phyloP scores from a whole-genome alignment of 2,329 filamentous ascomycete species.

The Pyrenochaeta sp. region DNA sequence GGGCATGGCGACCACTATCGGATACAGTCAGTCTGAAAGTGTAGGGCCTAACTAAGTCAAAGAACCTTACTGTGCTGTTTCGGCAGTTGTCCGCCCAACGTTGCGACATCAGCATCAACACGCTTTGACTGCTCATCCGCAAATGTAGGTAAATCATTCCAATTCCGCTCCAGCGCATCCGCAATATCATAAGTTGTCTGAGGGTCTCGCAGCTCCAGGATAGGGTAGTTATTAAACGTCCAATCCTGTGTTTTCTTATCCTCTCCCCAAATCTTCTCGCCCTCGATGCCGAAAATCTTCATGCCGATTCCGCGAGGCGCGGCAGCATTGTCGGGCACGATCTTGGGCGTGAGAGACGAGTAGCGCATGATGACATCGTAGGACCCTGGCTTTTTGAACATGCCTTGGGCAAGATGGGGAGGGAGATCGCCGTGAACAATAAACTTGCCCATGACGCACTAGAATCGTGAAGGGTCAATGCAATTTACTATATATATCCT shows the following conservation, averaged over 20 bases:
- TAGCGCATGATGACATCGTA: slow-evolving; percentile 42
- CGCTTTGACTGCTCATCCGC: slow-evolving; percentile 53
- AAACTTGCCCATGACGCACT: slow-evolving; percentile 57
- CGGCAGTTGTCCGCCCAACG: slow-evolving; percentile 31
- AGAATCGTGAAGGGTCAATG: not conserved
- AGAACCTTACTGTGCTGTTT: slow-evolving; percentile 28
- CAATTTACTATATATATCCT: not conserved
- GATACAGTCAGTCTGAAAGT: not conserved
- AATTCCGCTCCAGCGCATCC: slow-evolving; percentile 34
- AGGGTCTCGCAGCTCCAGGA: slow-evolving; percentile 57
- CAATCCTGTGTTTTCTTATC: slow-evolving; percentile 54
- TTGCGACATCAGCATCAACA: slow-evolving; percentile 46
- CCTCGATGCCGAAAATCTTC: slow-evolving; percentile 60
- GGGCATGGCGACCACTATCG: slow-evolving; percentile 36
- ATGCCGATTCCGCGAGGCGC: slow-evolving; percentile 59
- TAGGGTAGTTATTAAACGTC: slow-evolving; percentile 60
- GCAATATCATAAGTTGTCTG: slow-evolving; percentile 56
- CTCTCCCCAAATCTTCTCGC: slow-evolving; percentile 42
- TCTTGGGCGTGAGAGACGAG: slow-evolving; percentile 37
- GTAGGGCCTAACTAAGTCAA: not conserved
- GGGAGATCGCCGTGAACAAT: slow-evolving; percentile 55
- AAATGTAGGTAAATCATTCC: slow-evolving; percentile 34
- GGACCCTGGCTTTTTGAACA: slow-evolving; percentile 33
- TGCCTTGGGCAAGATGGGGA: slow-evolving; percentile 50
- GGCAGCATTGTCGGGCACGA: slow-evolving; percentile 42